A percentile compares a stretch with the other conserved stretches of the same genome.
These are phyloP conservation scores for Aureobasidium leucospermi DNA, from an alignment of 2,329 filamentous ascomycete genomes.

Conservation along the genomic window DNA sequence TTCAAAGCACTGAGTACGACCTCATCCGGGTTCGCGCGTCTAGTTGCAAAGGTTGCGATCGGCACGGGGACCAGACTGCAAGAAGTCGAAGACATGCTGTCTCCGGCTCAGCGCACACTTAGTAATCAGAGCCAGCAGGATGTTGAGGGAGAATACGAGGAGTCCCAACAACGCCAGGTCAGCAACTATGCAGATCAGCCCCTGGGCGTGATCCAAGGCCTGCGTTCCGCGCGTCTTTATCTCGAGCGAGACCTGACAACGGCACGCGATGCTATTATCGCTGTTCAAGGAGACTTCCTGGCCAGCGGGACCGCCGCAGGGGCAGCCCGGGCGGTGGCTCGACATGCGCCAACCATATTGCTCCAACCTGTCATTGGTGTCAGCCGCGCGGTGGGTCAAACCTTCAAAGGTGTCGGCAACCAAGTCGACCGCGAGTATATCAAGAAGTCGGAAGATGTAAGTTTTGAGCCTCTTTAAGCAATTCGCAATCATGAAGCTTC, in stretches of 20 bases:
- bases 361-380: conserved; percentile 85
- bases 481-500: not conserved
- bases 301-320: conserved; percentile 76
- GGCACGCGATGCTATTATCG: conserved; percentile 85
- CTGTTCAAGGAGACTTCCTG: conserved; percentile 84
- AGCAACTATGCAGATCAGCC: conserved; percentile 93
- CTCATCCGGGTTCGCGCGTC: conserved; percentile 84
- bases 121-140: conserved; percentile 28
- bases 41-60: conserved; percentile 89
- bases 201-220: conserved; percentile 75
- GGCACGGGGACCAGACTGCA: conserved; percentile 92
- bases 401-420: conserved; percentile 86
- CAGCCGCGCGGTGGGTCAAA: conserved; percentile 80
- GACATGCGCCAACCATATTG: conserved; percentile 85
- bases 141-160: conserved; percentile 54
- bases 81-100: conserved; percentile 74
- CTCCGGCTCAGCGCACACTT: conserved; percentile 33
- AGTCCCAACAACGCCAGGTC: conserved; percentile 69
- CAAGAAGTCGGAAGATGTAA: conserved; percentile 79
- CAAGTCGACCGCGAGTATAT: conserved; percentile 76
- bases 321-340: conserved; percentile 69
- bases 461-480: conserved; percentile 32
- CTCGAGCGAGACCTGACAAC: conserved; percentile 81
- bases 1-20: conserved; percentile 87
- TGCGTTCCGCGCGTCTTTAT: conserved; percentile 74